Evolutionary conservation across 306 rosid genomes (phyloP).

Genomic region (Purshia tridentata): DNA sequence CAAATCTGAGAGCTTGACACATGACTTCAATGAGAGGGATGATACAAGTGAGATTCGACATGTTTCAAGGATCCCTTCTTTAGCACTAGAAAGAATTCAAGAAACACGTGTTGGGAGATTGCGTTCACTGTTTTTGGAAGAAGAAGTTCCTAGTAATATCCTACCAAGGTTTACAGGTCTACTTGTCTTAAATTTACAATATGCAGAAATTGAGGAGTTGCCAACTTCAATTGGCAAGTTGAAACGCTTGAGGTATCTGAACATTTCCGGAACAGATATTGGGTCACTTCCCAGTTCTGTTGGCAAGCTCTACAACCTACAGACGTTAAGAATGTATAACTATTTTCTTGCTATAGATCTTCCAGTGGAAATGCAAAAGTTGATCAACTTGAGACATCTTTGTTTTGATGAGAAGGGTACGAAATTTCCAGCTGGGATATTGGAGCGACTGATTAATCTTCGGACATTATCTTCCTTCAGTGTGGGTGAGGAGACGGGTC

Average conservation of each 20-base stretch:
- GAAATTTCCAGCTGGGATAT: too few relatives aligned
- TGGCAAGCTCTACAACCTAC: slow-evolving; percentile 7
- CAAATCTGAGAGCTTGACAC: not conserved
- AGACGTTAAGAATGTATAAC: not conserved
- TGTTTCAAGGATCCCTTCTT: slow-evolving; percentile 2
- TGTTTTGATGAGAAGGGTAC: not conserved
- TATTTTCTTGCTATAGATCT: not conserved
- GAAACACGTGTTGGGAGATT: not conserved
- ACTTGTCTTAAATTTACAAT: not conserved
- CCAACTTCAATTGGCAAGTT: slow-evolving; percentile 11
- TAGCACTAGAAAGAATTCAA: not conserved
- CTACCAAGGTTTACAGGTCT: not conserved
- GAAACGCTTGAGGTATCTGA: slow-evolving; percentile 17
- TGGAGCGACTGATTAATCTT: not conserved
- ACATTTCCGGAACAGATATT: not conserved
- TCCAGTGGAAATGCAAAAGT: not conserved
- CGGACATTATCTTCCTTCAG: not conserved
- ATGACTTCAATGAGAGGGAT: not conserved
- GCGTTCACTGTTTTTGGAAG: not conserved
- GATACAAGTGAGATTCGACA: not conserved
- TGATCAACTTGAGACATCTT: not conserved
- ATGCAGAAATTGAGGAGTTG: not conserved
- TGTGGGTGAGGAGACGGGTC: not conserved
- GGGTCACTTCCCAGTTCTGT: slow-evolving; percentile 4
- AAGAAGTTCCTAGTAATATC: too few relatives aligned